Evolutionary conservation across 2,329 filamentous ascomycete genomes (phyloP), one percentile per base, ranked within the genome.

Genomic region (Colletotrichum echinochloae): DNA sequence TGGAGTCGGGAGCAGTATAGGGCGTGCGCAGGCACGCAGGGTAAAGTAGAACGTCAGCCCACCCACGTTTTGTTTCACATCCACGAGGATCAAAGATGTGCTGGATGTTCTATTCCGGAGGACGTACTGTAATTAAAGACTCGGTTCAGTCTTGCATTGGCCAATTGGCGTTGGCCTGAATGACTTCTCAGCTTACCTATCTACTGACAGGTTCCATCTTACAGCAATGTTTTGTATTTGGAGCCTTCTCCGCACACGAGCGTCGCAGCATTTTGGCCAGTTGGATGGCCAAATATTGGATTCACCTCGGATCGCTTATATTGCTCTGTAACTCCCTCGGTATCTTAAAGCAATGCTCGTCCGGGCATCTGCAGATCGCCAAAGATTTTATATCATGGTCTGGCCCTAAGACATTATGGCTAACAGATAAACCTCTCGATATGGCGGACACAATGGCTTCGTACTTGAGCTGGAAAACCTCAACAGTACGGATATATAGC

Each of bases 241-340:
- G 46, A 65, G 61, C 66, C 61, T 49, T 54, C 61, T 37, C 23
- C 30, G 23, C 51, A 60, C 66, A 20, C 33, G 30, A 48, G 14
- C 6, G 28, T 48, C 30, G 41, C 33, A 4, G 35, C 39, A 48
- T 33, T n/a, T 33, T 26, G 35, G 23, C 20, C 8, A 23, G 7
- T 63, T 46, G 18, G 48, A 64, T 35, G 51, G 33, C 33, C 33
- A 57, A 57, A 37, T 39, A 3, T 2, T 28, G 12, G 20, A 51
- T 26, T 28, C 18, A 39, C 20, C 20, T 26, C 20, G 14, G 3
- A 26, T 23, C n/a, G 20, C 20, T 23, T 48, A 12, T 23, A 14
- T 12, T 60, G 12, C 14, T 46, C 39, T 48, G 16, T 44, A 8
- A 5, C 28, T 60, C 28, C 30, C 44, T 37, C 23, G 14, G 14